phyloP scores from a whole-genome alignment of 306 rosid genomes.

The Delonix regia region DNA sequence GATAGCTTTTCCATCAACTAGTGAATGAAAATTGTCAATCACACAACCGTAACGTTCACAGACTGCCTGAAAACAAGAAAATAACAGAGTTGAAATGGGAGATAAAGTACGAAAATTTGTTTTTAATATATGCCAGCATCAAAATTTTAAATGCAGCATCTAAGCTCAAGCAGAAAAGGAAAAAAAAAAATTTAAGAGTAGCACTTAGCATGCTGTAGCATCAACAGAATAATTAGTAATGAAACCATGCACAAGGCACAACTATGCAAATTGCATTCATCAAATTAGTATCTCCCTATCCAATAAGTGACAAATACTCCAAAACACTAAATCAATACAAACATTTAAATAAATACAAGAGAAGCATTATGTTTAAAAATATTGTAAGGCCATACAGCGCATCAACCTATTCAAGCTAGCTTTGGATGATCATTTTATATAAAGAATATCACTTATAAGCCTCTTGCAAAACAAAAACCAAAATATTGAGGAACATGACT shows the following conservation, averaged over 20 bases:
- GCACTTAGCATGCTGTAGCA: slow-evolving; percentile 9
- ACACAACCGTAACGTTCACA: slow-evolving; percentile 67
- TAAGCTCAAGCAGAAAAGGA: not conserved
- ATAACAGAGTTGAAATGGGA: slow-evolving; percentile 9
- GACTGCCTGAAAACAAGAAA: slow-evolving; percentile 61
- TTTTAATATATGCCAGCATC: not conserved
- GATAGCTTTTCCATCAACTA: slow-evolving; percentile 93
- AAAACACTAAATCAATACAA: slow-evolving; percentile 15
- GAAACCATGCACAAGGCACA: not conserved
- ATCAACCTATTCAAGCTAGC: slow-evolving; percentile 14
- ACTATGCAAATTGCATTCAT: not conserved
- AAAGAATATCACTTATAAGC: not conserved
- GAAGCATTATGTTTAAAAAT: slow-evolving; percentile 2
- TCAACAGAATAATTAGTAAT: not conserved
- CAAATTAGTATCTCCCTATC: not conserved
- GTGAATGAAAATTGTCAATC: slow-evolving; percentile 59
- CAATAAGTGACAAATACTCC: not conserved
- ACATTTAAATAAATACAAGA: slow-evolving; percentile 17
- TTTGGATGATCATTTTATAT: not conserved
- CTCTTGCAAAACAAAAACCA: not conserved
- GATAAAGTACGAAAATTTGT: not conserved
- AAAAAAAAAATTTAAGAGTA: not conserved
- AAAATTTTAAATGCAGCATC: slow-evolving; percentile 12
- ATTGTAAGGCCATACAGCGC: not conserved
- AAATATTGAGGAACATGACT: slow-evolving; percentile 6